Evolutionary conservation across 164 flowering plant genomes (phyloP).

Genomic region (Stephania yunnanensis): DNA sequence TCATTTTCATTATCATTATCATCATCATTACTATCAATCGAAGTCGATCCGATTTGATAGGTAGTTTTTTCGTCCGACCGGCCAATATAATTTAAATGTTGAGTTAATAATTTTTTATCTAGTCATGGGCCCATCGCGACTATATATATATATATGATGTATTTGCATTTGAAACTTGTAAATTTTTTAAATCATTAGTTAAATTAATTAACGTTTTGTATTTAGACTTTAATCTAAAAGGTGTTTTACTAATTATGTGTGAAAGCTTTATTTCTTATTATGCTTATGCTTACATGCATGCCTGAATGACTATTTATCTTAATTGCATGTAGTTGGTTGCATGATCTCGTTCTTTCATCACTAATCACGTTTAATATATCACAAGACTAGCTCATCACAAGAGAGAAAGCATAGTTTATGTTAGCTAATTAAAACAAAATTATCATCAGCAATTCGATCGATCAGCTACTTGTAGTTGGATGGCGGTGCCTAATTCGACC

Average conservation of each 20-base stretch:
- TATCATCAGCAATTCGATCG: neutral
- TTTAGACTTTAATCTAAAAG: too few species aligned
- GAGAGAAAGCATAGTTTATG: neutral
- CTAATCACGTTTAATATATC: neutral
- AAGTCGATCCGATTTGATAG: neutral
- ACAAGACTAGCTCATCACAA: slow-evolving; percentile 1
- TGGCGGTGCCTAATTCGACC: slow-evolving; percentile 5
- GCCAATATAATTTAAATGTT: neutral
- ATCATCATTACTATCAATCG: neutral
- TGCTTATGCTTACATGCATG: neutral
- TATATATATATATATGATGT: neutral
- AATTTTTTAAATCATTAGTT: too few species aligned
- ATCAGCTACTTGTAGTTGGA: neutral
- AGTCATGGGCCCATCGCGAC: neutral
- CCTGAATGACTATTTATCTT: neutral
- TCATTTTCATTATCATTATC: neutral
- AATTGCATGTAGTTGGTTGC: neutral
- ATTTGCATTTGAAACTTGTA: too few species aligned
- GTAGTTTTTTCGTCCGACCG: slow-evolving; percentile 5
- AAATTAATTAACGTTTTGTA: too few species aligned
- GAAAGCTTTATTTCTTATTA: neutral
- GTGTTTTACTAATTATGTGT: neutral
- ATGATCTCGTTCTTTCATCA: neutral
- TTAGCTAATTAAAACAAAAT: neutral
- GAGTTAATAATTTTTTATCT: neutral